Conservation (phyloP, 495 filamentous ascomycete species). For the Letharia columbiana region DNA sequence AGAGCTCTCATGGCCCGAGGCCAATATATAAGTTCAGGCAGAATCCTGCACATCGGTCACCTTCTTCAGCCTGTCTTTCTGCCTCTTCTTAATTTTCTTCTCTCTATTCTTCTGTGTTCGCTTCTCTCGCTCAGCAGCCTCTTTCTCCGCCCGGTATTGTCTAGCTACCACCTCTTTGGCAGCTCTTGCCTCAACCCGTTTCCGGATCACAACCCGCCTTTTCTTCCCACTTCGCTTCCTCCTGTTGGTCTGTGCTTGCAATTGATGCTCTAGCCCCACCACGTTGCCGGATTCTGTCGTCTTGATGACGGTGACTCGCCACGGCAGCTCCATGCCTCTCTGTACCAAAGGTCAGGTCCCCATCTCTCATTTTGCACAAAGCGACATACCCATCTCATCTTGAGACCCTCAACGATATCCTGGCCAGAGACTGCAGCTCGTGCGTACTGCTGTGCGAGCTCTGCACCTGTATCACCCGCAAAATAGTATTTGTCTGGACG, state of each 20-base stretch:
- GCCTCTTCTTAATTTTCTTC: conserved; percentile 24
- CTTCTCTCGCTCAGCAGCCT: conserved; percentile 21
- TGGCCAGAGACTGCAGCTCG: conserved; percentile 14
- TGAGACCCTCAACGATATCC: conserved; percentile 5
- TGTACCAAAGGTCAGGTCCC: not conserved
- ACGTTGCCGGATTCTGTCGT: not conserved
- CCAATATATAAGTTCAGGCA: not conserved
- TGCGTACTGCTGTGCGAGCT: conserved; percentile 11
- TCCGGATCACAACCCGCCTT: conserved; percentile 21
- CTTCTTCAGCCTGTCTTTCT: conserved; percentile 20
- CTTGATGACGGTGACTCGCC: conserved; percentile 17
- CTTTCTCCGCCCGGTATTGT: conserved; percentile 5
- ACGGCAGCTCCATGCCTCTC: conserved; percentile 18
- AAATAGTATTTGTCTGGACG: conserved; percentile 18
- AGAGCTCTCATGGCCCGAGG: not conserved
- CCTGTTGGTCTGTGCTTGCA: conserved; percentile 18
- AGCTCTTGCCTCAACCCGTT: not conserved
- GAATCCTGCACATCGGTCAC: not conserved
- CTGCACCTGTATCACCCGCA: not conserved
- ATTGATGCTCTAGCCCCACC: not conserved
- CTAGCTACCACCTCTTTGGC: not conserved
- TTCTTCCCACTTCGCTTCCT: conserved; percentile 24
- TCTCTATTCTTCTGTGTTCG: conserved; percentile 22
- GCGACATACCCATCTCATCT: conserved; percentile 17
- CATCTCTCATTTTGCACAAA: not conserved